Conservation (phyloP, 441 rosid genomes). For the Manihot esculenta region DNA sequence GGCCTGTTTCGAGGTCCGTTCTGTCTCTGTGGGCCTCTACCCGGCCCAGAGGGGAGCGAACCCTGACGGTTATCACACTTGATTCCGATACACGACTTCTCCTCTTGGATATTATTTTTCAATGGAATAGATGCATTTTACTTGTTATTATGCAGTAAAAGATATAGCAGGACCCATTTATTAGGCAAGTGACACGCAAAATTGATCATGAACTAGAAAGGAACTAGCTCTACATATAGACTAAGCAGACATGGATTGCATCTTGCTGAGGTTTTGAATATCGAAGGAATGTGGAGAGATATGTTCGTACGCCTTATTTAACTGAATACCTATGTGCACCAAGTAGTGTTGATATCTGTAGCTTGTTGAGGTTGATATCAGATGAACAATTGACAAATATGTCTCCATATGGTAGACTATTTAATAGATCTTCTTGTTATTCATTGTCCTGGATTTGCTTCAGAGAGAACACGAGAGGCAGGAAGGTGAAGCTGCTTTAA, state of each 20-base stretch:
- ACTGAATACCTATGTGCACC: not conserved
- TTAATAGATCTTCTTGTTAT: conserved; percentile 7
- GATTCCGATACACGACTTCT: not conserved
- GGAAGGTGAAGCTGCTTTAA: conserved; percentile 36
- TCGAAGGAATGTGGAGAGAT: not conserved
- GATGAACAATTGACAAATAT: not conserved
- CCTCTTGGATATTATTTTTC: not conserved
- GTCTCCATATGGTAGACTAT: not conserved
- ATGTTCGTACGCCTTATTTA: too few species aligned
- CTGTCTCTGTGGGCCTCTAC: too few species aligned
- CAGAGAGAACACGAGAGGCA: conserved; percentile 36
- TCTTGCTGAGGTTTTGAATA: not conserved
- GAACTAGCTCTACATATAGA: not conserved
- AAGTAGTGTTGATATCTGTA: not conserved
- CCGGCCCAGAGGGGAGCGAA: too few species aligned
- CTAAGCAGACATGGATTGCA: too few species aligned
- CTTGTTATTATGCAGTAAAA: too few species aligned
- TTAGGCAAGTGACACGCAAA: not conserved
- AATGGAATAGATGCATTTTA: not conserved
- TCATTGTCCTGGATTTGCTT: not conserved
- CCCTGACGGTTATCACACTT: too few species aligned
- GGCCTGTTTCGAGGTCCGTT: too few species aligned
- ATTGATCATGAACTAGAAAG: not conserved
- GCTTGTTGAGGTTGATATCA: not conserved
- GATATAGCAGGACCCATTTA: not conserved